Evolutionary conservation across 257 asterid species (phyloP).

Genomic region (Leptodermis oblonga): DNA sequence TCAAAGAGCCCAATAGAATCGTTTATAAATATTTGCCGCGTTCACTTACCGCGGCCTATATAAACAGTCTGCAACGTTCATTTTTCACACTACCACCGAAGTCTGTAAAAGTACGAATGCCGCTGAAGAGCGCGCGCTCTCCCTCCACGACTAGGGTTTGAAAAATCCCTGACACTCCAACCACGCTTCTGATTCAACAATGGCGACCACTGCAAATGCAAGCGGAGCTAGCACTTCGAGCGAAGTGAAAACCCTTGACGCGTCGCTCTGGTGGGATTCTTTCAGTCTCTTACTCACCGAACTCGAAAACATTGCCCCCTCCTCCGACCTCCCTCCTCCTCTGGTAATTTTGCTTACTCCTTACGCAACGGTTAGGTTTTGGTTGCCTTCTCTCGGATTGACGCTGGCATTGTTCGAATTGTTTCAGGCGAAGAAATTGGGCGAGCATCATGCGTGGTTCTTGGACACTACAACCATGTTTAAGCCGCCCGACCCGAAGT

Average conservation of each 20-base stretch:
- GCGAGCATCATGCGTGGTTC: constrained; percentile 74
- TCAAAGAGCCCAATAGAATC: too few species aligned
- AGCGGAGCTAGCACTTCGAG: constrained; percentile 19
- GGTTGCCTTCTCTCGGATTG: neutral
- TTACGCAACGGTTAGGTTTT: neutral
- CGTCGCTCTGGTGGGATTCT: constrained; percentile 96
- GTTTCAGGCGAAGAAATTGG: constrained; percentile 63
- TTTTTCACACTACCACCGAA: too few species aligned
- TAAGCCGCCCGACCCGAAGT: constrained; percentile 64
- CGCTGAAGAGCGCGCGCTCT: constrained; percentile 11
- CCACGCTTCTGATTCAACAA: constrained; percentile 2
- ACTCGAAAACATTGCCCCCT: constrained; percentile 56
- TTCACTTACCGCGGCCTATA: too few species aligned
- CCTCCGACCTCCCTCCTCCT: constrained; percentile 49
- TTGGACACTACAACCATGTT: constrained; percentile 48
- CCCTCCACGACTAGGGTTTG: constrained; percentile 14
- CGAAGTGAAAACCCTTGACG: constrained; percentile 42
- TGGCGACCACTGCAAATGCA: constrained; percentile 30
- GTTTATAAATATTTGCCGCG: too few species aligned
- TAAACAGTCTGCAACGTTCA: too few species aligned
- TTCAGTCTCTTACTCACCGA: constrained; percentile 55
- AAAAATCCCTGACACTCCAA: constrained; percentile 1
- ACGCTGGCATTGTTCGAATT: constrained; percentile 12
- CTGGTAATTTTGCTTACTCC: constrained; percentile 37
- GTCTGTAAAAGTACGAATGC: neutral